These are phyloP conservation scores for Serendipita sp. DNA, from an alignment of 768 basidiomycete genomes.

Conservation along the genomic window DNA sequence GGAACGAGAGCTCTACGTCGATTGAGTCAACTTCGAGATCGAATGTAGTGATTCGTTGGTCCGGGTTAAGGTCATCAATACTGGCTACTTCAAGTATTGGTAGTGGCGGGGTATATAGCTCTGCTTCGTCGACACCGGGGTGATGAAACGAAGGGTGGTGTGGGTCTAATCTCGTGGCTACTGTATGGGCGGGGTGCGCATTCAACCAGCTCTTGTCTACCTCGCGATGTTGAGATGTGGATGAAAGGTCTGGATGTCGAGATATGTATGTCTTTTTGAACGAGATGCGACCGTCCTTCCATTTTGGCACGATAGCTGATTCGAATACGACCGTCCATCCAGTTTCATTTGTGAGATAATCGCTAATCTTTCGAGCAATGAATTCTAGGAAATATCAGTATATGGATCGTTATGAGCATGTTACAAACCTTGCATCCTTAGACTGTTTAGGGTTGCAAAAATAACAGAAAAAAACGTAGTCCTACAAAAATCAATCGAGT, in stretches of 20 bases:
- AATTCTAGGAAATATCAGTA: constrained; percentile 35
- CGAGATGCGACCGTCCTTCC: constrained; percentile 89
- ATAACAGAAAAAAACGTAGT: constrained; percentile 94
- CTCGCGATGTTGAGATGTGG: constrained; percentile 10
- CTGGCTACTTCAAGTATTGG: constrained; percentile 25
- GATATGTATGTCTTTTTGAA: constrained; percentile 96
- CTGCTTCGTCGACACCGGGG: constrained; percentile 45
- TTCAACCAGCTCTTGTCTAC: constrained; percentile 7
- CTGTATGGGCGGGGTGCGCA: constrained; percentile 28
- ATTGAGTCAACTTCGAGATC: constrained; percentile 89
- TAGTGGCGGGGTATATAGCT: constrained; percentile 12
- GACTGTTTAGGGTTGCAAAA: constrained; percentile 76
- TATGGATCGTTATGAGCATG: constrained; percentile 3
- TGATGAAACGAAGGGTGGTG: constrained; percentile 59
- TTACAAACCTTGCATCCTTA: constrained; percentile 60
- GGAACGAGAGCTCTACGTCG: constrained; percentile 83
- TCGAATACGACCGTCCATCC: constrained; percentile 94
- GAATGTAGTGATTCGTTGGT: constrained; percentile 66
- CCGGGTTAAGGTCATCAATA: background rate
- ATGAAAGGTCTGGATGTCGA: constrained; percentile 38
- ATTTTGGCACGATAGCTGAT: constrained; percentile 93
- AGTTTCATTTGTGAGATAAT: constrained; percentile 85
- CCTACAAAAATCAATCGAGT: constrained; percentile 20
- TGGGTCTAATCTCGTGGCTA: constrained; percentile 60
- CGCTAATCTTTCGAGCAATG: constrained; percentile 75